These are phyloP conservation scores for Mycena vitilis DNA, from an alignment of 768 basidiomycete genomes.

Conservation along the genomic window DNA sequence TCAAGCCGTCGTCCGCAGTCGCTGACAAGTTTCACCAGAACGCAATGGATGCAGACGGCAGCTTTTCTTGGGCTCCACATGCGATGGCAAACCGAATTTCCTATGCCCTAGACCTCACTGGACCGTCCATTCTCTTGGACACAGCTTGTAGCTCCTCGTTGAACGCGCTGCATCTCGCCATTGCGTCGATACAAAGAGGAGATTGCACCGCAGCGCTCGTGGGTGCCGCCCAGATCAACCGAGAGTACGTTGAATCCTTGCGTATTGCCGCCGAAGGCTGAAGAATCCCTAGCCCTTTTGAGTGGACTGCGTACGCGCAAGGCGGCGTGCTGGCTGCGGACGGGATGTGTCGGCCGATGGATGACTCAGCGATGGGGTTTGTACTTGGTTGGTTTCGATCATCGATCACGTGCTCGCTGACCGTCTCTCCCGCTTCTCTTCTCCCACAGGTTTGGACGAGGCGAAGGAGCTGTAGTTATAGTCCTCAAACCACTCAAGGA, in stretches of 20 bases:
- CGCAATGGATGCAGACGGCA: slow-evolving; percentile 16
- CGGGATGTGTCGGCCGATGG: slow-evolving; percentile 32
- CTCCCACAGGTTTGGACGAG: background rate
- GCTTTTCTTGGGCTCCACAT: slow-evolving; percentile 30
- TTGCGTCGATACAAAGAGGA: slow-evolving; percentile 47
- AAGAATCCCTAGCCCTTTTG: background rate
- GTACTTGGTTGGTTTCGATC: background rate
- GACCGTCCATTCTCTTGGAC: slow-evolving; percentile 52
- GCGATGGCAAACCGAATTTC: slow-evolving; percentile 46
- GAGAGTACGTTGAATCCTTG: slow-evolving; percentile 22
- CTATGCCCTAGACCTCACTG: slow-evolving; percentile 41
- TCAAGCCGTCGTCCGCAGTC: no score
- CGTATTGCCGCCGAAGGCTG: background rate
- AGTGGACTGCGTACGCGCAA: slow-evolving; percentile 13
- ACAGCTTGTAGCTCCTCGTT: slow-evolving; percentile 53
- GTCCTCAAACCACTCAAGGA: slow-evolving; percentile 30
- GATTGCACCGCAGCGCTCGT: slow-evolving; percentile 54
- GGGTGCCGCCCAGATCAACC: slow-evolving; percentile 45
- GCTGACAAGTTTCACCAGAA: background rate
- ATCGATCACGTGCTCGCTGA: background rate
- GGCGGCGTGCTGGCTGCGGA: slow-evolving; percentile 14
- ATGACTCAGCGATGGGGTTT: slow-evolving; percentile 9
- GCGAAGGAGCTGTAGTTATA: slow-evolving; percentile 41
- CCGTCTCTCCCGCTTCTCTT: no score
- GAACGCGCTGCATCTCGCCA: slow-evolving; percentile 52